Percentiles rank a stretch among this genome's conserved stretches.
phyloP scores from a whole-genome alignment of 495 filamentous ascomycete genomes.

The Penicillium coprophilum region DNA sequence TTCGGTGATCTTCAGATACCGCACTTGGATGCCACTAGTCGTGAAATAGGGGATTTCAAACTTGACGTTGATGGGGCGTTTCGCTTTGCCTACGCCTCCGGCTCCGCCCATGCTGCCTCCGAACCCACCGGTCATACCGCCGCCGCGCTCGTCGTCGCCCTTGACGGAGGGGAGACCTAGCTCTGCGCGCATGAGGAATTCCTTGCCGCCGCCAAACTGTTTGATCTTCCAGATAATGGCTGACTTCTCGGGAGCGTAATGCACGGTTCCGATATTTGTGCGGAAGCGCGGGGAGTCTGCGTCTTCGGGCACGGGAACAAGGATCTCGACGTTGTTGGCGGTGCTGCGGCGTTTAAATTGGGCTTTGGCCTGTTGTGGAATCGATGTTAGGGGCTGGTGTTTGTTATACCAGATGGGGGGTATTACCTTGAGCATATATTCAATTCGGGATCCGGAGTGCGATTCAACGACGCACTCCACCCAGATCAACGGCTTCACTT shows the following conservation, averaged over 20 bases:
- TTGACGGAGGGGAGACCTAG: constrained; percentile 90
- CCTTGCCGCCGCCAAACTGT: constrained; percentile 97
- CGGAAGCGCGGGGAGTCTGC: constrained; percentile 95
- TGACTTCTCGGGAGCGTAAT: constrained; percentile 96
- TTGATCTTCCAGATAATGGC: constrained; percentile 99
- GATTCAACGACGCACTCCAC: constrained; percentile 97
- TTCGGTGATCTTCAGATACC: constrained; percentile 99
- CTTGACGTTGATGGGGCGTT: constrained; percentile 96
- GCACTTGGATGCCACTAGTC: constrained; percentile 95
- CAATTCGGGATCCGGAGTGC: constrained; percentile 90
- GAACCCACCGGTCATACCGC: constrained; percentile 94
- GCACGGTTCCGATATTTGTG: constrained; percentile 96
- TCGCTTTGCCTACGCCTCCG: constrained; percentile 70
- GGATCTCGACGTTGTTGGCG: constrained; percentile 98
- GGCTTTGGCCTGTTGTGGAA: constrained; percentile 66
- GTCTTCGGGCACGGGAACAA: constrained; percentile 95
- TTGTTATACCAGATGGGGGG: neutral
- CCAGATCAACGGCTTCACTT: constrained; percentile 98
- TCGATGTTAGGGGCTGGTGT: constrained; percentile 4
- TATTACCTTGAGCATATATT: constrained; percentile 92
- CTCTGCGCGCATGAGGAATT: constrained; percentile 99
- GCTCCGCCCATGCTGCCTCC: constrained; percentile 88
- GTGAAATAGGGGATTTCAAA: constrained; percentile 99
- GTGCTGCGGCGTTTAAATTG: constrained; percentile 98
- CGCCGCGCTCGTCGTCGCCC: constrained; percentile 93